Percentiles rank a stretch among this genome's conserved stretches.
phyloP scores from a whole-genome alignment of 2,329 filamentous ascomycete species.

The Colletotrichum coccodes region DNA sequence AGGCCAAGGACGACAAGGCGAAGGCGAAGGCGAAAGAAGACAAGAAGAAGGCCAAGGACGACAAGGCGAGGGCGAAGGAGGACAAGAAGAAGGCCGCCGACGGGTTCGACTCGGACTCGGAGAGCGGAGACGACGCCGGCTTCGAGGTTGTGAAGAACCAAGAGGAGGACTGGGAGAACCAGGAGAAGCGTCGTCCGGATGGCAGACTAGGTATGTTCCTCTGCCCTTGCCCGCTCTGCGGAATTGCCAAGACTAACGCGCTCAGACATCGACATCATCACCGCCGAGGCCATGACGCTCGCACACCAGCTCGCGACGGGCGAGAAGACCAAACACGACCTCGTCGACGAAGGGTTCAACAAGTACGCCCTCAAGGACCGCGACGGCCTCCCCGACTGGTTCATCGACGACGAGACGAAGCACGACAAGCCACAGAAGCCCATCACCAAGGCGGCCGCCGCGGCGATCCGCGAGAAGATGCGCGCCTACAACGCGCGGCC shows the following conservation, averaged over 20 bases:
- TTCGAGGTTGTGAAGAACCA: conserved; percentile 72
- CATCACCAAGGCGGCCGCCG: conserved; percentile 89
- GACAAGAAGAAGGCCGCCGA: conserved; percentile 53
- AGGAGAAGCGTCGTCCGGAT: conserved; percentile 70
- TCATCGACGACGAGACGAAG: conserved; percentile 88
- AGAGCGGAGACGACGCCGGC: conserved; percentile 53
- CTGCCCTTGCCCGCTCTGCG: background rate
- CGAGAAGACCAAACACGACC: conserved; percentile 79
- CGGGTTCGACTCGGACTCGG: conserved; percentile 38
- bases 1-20: conserved; percentile 35
- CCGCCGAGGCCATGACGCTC: conserved; percentile 98
- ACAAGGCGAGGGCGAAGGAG: conserved; percentile 42
- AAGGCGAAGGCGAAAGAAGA: conserved; percentile 42
- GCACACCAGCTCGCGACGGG: conserved; percentile 92
- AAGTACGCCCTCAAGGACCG: conserved; percentile 90
- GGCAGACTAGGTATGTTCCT: conserved; percentile 66
- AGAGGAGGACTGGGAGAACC: conserved; percentile 73
- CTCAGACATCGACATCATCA: conserved; percentile 95
- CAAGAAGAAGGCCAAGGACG: conserved; percentile 12
- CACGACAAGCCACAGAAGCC: conserved; percentile 89
- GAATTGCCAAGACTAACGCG: conserved; percentile 35
- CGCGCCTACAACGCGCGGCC: conserved; percentile 93
- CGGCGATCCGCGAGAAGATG: conserved; percentile 93
- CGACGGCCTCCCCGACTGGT: conserved; percentile 96
- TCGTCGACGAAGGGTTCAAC: conserved; percentile 94